Conservation (phyloP, 2,329 filamentous ascomycete genomes). For the Fusarium lateritium region DNA sequence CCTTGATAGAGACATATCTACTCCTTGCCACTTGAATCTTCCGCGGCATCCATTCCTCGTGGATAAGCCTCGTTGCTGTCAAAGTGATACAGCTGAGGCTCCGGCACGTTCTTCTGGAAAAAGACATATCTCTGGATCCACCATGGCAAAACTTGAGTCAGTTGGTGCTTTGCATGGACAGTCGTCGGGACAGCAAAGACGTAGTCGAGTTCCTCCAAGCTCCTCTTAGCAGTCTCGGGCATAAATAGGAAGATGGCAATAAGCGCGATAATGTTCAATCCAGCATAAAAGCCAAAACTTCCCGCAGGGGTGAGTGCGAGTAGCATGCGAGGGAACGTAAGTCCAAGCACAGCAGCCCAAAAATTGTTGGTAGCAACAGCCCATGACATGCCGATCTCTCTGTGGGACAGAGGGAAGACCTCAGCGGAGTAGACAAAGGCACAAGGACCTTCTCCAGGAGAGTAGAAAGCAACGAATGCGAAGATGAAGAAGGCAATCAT, state of each 20-base stretch:
- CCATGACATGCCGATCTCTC: conserved; percentile 73
- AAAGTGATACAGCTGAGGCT: background rate
- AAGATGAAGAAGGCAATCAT: conserved; percentile 73
- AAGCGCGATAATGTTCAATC: conserved; percentile 62
- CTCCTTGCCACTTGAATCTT: too few relatives aligned
- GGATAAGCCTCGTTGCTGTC: background rate
- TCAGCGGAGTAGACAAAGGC: conserved; percentile 72
- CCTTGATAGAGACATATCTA: too few relatives aligned
- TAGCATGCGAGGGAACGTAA: conserved; percentile 65
- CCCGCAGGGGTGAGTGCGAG: conserved; percentile 52
- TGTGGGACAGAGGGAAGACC: conserved; percentile 71
- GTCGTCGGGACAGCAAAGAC: conserved; percentile 44
- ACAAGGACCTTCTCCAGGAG: conserved; percentile 69
- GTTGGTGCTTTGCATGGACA: background rate
- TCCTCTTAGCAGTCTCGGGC: conserved; percentile 65
- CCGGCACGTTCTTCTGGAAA: background rate
- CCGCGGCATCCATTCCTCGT: too few relatives aligned
- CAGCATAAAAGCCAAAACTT: conserved; percentile 61
- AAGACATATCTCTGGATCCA: background rate
- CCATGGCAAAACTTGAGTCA: background rate
- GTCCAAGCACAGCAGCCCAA: conserved; percentile 62
- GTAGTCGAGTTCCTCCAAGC: conserved; percentile 65
- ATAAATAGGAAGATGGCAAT: conserved; percentile 64
- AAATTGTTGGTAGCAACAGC: conserved; percentile 71
- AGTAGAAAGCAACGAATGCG: conserved; percentile 75